Base-by-base conservation (phyloP, 495 filamentous ascomycete species). In the Amorphotheca resinae region DNA sequence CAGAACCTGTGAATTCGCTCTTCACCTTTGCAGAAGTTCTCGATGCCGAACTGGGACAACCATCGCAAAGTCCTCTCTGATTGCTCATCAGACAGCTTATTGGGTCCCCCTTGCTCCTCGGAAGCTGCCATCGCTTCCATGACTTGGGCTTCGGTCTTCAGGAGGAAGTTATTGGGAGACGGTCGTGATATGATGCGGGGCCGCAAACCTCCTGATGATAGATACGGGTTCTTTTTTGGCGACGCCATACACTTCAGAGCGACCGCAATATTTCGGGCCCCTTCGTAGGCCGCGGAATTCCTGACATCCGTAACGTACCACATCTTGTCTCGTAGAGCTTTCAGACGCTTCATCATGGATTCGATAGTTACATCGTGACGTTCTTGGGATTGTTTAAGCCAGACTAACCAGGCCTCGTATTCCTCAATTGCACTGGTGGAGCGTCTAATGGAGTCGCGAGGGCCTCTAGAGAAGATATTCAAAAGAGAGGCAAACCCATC, bases 281-380 rank as follows among this genome's bases (percentile, higher is more conserved):
- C 83, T 45, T 93, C 89, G 54, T 95, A 98, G 1, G 76, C 72
- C 32, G 76, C 84, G 14, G 89, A 95, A 54, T 94, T 89, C 42
- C 82, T 80, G 33, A 96, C 91, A 59, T 96, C 91, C 4, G 88
- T 93, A 50, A 91, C 84, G 59, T 94, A 98, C 91, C 91, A 98
- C 85, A 95, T 94, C 68, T 96, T 96, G 59, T 93, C 82, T 32
- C 91, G 73, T 15, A 89, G 64, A 17, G 77, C 73, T 41, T 78
- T 77, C 12, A 80, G 60, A 11, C 71, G 71, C 42, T 65, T 66
- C 66, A 82, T 80, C 77, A 83, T 79, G 16, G 67, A 64, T 35
- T 82, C 76, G 43, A 80, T 75, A 1, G 68, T 64, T 9, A 67
- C 64, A 57, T 83, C 79, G 38, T 78, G 77, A 5, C 78, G 69